phyloP scores from a whole-genome alignment of 345 rosid genomes.

The Excoecaria cochinchinensis region DNA sequence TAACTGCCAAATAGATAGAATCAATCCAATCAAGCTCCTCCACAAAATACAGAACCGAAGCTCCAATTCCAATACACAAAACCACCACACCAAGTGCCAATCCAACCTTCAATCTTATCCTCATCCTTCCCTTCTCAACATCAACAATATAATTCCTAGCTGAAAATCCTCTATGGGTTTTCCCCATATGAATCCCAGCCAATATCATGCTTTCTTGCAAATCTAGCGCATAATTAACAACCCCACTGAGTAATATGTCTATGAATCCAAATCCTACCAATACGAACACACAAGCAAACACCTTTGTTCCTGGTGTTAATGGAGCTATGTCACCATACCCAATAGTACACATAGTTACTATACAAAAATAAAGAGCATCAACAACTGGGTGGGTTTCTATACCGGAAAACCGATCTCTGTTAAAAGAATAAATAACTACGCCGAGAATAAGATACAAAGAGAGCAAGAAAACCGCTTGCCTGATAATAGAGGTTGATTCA shows the following conservation, averaged over 20 bases:
- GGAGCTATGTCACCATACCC: conserved; percentile 68
- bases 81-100: conserved; percentile 50
- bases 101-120: conserved; percentile 46
- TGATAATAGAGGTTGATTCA: conserved; percentile 29
- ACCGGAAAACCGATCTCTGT: conserved; percentile 39
- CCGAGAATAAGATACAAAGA: conserved; percentile 38
- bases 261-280: conserved; percentile 48
- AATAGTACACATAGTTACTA: conserved; percentile 63
- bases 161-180: conserved; percentile 6
- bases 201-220: conserved; percentile 49
- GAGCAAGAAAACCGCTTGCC: conserved; percentile 34
- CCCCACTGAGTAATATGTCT: conserved; percentile 43
- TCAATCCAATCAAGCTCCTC: conserved; percentile 46
- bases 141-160: conserved; percentile 36
- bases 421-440: conserved; percentile 30
- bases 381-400: conserved; percentile 42
- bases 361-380: conserved; percentile 60
- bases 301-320: conserved; percentile 35
- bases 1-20: conserved; percentile 53
- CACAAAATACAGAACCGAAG: conserved; percentile 29
- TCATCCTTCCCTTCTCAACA: conserved; percentile 46
- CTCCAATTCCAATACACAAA: conserved; percentile 39
- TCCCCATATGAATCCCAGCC: conserved; percentile 27
- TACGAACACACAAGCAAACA: conserved; percentile 41
- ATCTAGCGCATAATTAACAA: conserved; percentile 44